A percentile compares a stretch with the other conserved stretches of the same genome.
These are phyloP conservation scores for Emergomyces africanus DNA, from an alignment of 2,329 filamentous ascomycete species.

Conservation along the genomic window DNA sequence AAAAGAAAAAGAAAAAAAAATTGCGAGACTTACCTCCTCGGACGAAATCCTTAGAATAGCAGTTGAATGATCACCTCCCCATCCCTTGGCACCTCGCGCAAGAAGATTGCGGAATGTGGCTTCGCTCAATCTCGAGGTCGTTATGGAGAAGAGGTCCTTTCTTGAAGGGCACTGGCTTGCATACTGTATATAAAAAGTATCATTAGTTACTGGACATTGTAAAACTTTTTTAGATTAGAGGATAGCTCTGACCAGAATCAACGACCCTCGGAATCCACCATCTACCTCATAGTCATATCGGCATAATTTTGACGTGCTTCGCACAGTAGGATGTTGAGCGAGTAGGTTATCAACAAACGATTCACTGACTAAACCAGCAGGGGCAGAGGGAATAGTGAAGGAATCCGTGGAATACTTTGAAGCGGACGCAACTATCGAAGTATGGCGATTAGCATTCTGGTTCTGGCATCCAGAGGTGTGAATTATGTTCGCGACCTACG, in stretches of 20 bases:
- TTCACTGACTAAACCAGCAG: neutral
- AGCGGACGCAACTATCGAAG: neutral
- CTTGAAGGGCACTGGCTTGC: conserved; percentile 11
- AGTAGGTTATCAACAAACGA: neutral
- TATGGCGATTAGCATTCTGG: neutral
- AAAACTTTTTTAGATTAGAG: neutral
- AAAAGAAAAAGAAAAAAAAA: too few species aligned
- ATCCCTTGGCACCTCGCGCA: conserved; percentile 6
- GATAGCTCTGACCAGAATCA: neutral
- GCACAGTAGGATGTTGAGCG: neutral
- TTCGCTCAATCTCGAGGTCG: neutral
- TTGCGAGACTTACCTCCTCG: conserved; percentile 26
- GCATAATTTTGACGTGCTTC: neutral
- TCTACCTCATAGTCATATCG: neutral
- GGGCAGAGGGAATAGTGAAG: neutral
- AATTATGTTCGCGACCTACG: conserved; percentile 29
- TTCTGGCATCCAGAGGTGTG: neutral
- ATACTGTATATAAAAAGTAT: neutral
- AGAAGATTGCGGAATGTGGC: neutral
- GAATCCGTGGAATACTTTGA: conserved; percentile 1
- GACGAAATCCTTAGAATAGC: conserved; percentile 18
- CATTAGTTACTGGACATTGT: neutral
- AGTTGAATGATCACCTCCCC: conserved; percentile 1
- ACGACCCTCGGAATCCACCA: neutral
- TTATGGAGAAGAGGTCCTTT: conserved; percentile 16